phyloP scores from a whole-genome alignment of 176 grass and related monocot genomes.

The Neostapfia colusana region DNA sequence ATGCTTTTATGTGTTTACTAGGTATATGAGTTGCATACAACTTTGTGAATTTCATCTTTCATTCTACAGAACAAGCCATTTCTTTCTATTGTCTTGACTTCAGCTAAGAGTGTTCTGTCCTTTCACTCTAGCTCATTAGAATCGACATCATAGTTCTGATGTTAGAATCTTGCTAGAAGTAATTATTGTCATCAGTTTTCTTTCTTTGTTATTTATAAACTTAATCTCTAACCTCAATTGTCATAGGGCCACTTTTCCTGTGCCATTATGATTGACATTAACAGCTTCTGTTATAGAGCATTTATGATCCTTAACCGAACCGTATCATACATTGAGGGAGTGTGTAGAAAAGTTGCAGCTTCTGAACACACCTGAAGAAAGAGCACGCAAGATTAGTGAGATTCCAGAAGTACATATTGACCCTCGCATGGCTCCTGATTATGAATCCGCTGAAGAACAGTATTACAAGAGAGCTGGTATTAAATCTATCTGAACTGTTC shows the following conservation, averaged over 20 bases:
- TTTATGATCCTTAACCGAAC: slow-evolving; percentile 73
- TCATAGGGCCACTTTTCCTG: slow-evolving; percentile 25
- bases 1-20: slow-evolving; percentile 2
- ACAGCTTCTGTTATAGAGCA: slow-evolving; percentile 16
- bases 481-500: slow-evolving; percentile 6
- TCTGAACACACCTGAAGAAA: slow-evolving; percentile 81
- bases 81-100: slow-evolving; percentile 6
- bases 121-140: not conserved
- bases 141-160: not conserved
- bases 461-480: slow-evolving; percentile 61
- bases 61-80: not conserved
- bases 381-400: slow-evolving; percentile 69
- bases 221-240: not conserved
- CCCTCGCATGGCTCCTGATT: slow-evolving; percentile 76
- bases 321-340: slow-evolving; percentile 74
- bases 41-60: not conserved
- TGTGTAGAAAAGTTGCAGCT: slow-evolving; percentile 87
- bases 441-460: slow-evolving; percentile 72
- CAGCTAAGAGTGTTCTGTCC: not conserved
- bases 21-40: slow-evolving; percentile 23
- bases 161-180: not conserved
- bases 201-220: slow-evolving; percentile 33
- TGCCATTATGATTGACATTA: slow-evolving; percentile 17
- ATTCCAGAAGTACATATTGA: slow-evolving; percentile 77
- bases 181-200: slow-evolving; percentile 19